Evolutionary conservation across 352 stramenopile species (phyloP).

Genomic region (Pythium graminicola): DNA sequence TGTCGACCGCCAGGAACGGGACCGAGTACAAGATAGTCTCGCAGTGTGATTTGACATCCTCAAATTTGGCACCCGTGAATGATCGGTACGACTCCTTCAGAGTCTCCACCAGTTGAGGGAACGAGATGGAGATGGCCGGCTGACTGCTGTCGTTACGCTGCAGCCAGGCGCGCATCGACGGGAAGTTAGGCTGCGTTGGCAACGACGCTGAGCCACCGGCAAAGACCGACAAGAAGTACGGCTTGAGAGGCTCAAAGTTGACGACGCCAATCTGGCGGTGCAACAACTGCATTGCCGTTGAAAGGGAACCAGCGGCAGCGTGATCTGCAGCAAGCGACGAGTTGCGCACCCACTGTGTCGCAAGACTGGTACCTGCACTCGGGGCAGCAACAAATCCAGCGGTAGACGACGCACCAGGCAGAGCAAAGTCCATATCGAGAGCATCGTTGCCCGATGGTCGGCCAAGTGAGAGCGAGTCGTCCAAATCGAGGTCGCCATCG

Average conservation of each 20-base stretch:
- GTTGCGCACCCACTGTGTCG: conserved; percentile 92
- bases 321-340: conserved; percentile 97
- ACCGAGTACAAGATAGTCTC: conserved; percentile 91
- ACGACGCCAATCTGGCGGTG: conserved; percentile 98
- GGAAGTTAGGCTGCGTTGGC: conserved; percentile 75
- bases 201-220: conserved; percentile 73
- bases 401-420: conserved; percentile 15
- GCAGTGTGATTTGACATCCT: conserved; percentile 93
- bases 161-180: conserved; percentile 70
- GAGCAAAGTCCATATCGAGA: conserved; percentile 50
- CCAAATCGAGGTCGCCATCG: conserved; percentile 84
- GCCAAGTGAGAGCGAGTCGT: conserved; percentile 58
- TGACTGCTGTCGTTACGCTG: conserved; percentile 85
- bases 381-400: conserved; percentile 88
- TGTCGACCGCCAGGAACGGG: conserved; percentile 93
- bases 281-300: conserved; percentile 96
- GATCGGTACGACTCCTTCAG: conserved; percentile 94
- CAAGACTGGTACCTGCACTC: conserved; percentile 80
- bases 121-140: conserved; percentile 85
- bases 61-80: conserved; percentile 98
- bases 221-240: conserved; percentile 82
- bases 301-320: conserved; percentile 92
- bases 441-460: conserved; percentile 43
- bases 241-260: conserved; percentile 95
- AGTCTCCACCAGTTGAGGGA: conserved; percentile 87